Evolutionary conservation across 345 rosid species (phyloP), one percentile per base, ranked within the genome.

Genomic region (Acer negundo): DNA sequence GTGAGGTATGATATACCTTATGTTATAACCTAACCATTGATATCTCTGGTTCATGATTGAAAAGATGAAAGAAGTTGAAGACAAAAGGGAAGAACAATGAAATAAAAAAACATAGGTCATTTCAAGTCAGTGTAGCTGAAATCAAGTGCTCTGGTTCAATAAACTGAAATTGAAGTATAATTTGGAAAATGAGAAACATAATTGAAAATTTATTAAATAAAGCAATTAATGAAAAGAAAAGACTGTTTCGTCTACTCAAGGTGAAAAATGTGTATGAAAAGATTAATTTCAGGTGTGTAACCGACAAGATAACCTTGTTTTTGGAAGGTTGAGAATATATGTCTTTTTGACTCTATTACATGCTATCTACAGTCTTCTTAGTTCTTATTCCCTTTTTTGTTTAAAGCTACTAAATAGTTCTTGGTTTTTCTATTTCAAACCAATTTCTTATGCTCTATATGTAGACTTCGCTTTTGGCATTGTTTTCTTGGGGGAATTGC

Each of bases 1-100:
- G 75, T 68, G 82, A 96, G 99, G 99, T 96, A 92, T 70, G 62
- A 24, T 69, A 56, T 53, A 10, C 19, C 26, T 47, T 62, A 69
- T 58, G 28, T 82, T 42, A 10, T 51, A 46, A 66, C 10, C n/a
- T 13, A 6, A n/a, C 66, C 51, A 28, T 65, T 66, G 2, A 24
- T 51, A 47, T 75, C 40, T 61, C 53, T 10, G 0, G 62, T 35
- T 17, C 9, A 35, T 56, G 49, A 55, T 56, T 16, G 46, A 17
- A 26, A 17, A 26, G 62, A 46, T 26, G 22, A 23, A n/a, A 69
- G 61, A 69, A 23, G 40, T 24, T 69, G 40, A 4, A 24, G 11
- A 69, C 42, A 49, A 15, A 23, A 26, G 16, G 55, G 19, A 49
- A 20, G 51, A 46, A 69, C 11, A 22, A 59, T 59, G 63, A 13